A percentile compares a stretch with the other conserved stretches of the same genome.
Conservation (phyloP, 2,329 filamentous ascomycete species). For the Tolypocladium inflatum region DNA sequence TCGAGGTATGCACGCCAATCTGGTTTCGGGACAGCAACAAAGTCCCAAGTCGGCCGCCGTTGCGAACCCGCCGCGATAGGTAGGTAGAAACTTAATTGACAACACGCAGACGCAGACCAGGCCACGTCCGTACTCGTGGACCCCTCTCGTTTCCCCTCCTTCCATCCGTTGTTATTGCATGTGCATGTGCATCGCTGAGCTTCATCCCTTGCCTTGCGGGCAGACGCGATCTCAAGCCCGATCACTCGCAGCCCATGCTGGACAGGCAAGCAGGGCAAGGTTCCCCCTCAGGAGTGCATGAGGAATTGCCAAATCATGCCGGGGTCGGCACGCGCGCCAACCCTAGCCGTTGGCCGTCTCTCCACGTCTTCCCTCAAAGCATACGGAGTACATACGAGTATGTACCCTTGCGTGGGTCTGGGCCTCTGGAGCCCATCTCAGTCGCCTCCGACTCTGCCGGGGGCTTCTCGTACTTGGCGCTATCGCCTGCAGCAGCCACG, state of each 20-base stretch:
- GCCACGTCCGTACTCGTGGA: not conserved
- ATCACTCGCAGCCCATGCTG: not conserved
- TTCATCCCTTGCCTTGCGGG: not conserved
- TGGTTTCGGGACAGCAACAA: not conserved
- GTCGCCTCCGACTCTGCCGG: too few species aligned
- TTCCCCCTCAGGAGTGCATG: not conserved
- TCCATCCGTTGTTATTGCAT: not conserved
- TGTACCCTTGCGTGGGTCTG: not conserved
- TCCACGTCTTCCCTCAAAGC: not conserved
- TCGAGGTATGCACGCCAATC: not conserved
- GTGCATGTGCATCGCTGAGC: not conserved
- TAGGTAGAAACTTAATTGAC: not conserved
- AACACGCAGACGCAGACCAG: not conserved
- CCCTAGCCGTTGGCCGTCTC: not conserved
- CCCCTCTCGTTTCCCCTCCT: not conserved
- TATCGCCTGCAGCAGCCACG: slow-evolving; percentile 7
- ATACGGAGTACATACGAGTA: too few species aligned
- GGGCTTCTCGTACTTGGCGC: slow-evolving; percentile 2
- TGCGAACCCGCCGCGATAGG: not conserved
- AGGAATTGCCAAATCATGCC: not conserved
- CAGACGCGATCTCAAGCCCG: not conserved
- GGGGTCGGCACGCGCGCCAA: not conserved
- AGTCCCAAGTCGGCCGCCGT: not conserved
- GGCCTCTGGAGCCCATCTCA: not conserved
- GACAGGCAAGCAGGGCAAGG: not conserved